Evolutionary conservation across 768 basidiomycete genomes (phyloP).

Genomic region (Calocera cornea): DNA sequence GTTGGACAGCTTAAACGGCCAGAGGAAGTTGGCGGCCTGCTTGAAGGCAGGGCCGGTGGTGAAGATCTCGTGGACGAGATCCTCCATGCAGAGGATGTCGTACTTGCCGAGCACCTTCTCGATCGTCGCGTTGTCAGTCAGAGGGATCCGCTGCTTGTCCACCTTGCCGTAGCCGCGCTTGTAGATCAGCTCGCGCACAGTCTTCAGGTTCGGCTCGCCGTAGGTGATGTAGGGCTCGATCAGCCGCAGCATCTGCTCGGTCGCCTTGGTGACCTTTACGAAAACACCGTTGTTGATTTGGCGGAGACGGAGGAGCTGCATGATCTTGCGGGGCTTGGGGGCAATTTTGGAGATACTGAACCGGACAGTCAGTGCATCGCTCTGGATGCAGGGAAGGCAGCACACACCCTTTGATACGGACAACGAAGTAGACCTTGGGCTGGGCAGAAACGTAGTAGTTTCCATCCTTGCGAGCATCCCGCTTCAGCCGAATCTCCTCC

Average conservation of each 20-base stretch:
- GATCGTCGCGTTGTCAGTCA: slow-evolving; percentile 85
- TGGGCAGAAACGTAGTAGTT: slow-evolving; percentile 98
- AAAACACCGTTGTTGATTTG: slow-evolving; percentile 99
- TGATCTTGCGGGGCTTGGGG: slow-evolving; percentile 97
- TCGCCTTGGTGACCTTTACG: slow-evolving; percentile 91
- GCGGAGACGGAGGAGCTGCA: slow-evolving; percentile 94
- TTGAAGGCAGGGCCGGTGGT: slow-evolving; percentile 98
- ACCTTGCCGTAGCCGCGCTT: slow-evolving; percentile 99
- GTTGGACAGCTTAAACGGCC: slow-evolving; percentile 99
- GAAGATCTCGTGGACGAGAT: slow-evolving; percentile 92
- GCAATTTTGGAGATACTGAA: slow-evolving; percentile 97
- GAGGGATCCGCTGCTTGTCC: slow-evolving; percentile 91
- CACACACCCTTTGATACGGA: slow-evolving; percentile 89
- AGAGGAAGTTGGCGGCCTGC: slow-evolving; percentile 88
- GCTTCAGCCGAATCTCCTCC: slow-evolving; percentile 92
- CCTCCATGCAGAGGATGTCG: slow-evolving; percentile 94
- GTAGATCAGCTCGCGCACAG: slow-evolving; percentile 94
- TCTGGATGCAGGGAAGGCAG: not conserved
- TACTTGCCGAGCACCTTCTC: slow-evolving; percentile 81
- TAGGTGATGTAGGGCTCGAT: slow-evolving; percentile 97
- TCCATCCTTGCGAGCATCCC: slow-evolving; percentile 77
- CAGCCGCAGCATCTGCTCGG: slow-evolving; percentile 93
- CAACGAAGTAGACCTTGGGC: slow-evolving; percentile 93
- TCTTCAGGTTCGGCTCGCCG: slow-evolving; percentile 93
- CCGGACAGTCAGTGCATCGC: not conserved